A percentile compares a stretch with the other conserved stretches of the same genome.
phyloP scores from a whole-genome alignment of 1,284 basidiomycete species.

The Trichosporon ovoides region DNA sequence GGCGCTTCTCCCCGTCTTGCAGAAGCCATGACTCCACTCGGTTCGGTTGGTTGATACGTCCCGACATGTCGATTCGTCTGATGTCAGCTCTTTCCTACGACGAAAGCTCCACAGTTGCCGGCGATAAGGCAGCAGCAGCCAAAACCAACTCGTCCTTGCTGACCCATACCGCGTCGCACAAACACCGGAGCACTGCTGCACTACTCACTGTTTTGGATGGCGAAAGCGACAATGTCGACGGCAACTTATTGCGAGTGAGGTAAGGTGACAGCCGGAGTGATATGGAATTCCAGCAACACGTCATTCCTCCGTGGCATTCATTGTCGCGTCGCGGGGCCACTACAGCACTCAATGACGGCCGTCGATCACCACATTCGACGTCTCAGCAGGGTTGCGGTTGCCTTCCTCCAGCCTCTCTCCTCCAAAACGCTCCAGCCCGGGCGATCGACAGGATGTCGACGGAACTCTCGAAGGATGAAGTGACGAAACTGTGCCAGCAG shows the following conservation, averaged over 20 bases:
- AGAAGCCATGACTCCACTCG: constrained; percentile 75
- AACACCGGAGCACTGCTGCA: too few relatives aligned
- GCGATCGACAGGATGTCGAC: constrained; percentile 1
- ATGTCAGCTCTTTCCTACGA: not conserved
- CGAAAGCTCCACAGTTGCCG: too few relatives aligned
- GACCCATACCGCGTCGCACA: too few relatives aligned
- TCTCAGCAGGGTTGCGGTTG: too few relatives aligned
- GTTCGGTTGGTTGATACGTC: constrained; percentile 81
- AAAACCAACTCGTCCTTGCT: too few relatives aligned
- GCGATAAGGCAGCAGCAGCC: too few relatives aligned
- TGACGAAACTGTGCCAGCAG: constrained; percentile 32
- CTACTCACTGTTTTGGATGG: constrained; percentile 2
- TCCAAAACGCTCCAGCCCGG: not conserved
- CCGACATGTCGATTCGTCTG: constrained; percentile 18
- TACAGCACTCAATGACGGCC: not conserved
- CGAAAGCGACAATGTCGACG: not conserved
- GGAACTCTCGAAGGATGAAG: constrained; percentile 34
- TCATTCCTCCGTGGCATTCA: too few relatives aligned
- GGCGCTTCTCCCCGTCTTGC: constrained; percentile 84
- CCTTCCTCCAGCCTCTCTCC: not conserved
- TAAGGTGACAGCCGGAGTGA: too few relatives aligned
- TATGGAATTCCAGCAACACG: too few relatives aligned
- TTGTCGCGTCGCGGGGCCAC: too few relatives aligned
- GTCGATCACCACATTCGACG: too few relatives aligned
- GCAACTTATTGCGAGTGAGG: too few relatives aligned